These are phyloP conservation scores for Suillus placidus DNA, from an alignment of 768 basidiomycete species.

Conservation along the genomic window DNA sequence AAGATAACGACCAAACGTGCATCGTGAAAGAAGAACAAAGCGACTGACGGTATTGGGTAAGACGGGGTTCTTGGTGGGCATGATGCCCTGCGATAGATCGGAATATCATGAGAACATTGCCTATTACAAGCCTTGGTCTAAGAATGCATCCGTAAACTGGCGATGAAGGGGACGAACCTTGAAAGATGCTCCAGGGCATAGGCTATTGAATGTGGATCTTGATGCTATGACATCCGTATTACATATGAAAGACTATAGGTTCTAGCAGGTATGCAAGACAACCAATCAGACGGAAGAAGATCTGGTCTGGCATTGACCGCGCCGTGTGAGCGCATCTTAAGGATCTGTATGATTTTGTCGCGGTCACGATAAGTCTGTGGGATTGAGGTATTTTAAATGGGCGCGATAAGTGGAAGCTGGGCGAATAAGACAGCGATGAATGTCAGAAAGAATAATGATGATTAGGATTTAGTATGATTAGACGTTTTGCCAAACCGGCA, in stretches of 20 bases:
- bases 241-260: constrained; percentile 3
- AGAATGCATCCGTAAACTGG: constrained; percentile 14
- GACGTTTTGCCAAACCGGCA: constrained; percentile 30
- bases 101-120: constrained; percentile 29
- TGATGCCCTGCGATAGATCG: constrained; percentile 22
- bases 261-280: not conserved
- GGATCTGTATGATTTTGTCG: not conserved
- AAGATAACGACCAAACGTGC: constrained; percentile 29
- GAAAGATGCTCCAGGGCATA: not conserved
- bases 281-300: not conserved
- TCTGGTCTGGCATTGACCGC: not conserved
- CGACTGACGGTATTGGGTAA: not conserved
- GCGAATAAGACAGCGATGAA: not conserved
- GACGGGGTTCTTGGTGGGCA: constrained; percentile 22
- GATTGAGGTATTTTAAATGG: not conserved
- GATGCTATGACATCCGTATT: constrained; percentile 2
- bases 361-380: not conserved
- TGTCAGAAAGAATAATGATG: constrained; percentile 7
- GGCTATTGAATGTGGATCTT: not conserved
- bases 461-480: constrained; percentile 37
- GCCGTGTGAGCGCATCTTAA: constrained; percentile 4
- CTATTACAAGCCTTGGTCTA: constrained; percentile 18
- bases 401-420: not conserved
- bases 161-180: constrained; percentile 1
- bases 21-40: constrained; percentile 23